Evolutionary conservation across 768 basidiomycete genomes (phyloP).

Genomic region (Psilocybe sp.): DNA sequence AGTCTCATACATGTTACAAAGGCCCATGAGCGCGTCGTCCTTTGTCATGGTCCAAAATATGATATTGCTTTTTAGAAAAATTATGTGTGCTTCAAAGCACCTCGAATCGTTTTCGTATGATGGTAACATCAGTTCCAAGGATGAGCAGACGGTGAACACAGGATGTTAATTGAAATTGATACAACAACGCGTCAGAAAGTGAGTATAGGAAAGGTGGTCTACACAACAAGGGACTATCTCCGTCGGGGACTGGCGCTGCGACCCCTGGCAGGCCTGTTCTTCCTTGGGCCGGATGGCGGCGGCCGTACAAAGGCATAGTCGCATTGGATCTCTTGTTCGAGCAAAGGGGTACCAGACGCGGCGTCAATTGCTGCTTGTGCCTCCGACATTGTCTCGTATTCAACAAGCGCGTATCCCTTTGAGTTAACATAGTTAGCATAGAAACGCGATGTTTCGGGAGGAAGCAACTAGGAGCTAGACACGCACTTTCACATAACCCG

Average conservation of each 20-base stretch:
- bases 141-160: too few species aligned
- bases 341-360: conserved; percentile 75
- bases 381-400: conserved; percentile 94
- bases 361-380: conserved; percentile 93
- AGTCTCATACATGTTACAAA: too few species aligned
- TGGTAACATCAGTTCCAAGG: too few species aligned
- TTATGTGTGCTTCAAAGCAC: too few species aligned
- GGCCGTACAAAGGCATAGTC: conserved; percentile 93
- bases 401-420: conserved; percentile 97
- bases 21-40: too few species aligned
- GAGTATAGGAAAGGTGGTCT: conserved; percentile 2
- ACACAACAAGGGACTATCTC: conserved; percentile 25
- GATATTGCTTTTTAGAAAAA: too few species aligned
- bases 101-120: too few species aligned
- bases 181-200: neutral
- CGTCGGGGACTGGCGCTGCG: conserved; percentile 83
- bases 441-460: neutral
- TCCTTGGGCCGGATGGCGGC: conserved; percentile 80
- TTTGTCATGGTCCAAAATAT: too few species aligned
- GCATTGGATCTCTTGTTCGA: conserved; percentile 86
- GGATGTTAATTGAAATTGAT: neutral
- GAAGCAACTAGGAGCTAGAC: neutral
- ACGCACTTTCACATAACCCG: conserved; percentile 95
- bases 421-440: neutral
- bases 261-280: conserved; percentile 64